Evolutionary conservation across 352 stramenopile genomes (phyloP), one percentile per base, ranked within the genome.

Genomic region (Globisporangium solare): DNA sequence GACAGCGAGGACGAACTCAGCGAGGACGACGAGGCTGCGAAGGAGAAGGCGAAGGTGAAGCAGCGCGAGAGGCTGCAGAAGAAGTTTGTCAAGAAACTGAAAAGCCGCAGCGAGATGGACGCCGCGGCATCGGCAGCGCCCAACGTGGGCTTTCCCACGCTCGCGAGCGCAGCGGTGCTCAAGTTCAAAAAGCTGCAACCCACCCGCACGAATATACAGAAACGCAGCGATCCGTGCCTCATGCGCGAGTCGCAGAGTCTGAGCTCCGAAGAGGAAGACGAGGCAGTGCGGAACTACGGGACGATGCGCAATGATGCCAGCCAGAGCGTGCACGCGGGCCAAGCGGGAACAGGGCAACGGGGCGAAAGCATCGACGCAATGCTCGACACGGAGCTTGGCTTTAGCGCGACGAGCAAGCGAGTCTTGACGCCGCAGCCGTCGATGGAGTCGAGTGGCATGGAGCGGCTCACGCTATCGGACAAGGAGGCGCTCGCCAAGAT

Each of bases 211-310:
- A 35, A 35, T 35, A 14, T 64, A 24, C 58, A 59, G 42, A 46
- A 53, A 31, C 58, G 42, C n/a, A 59, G 58, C 51, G 58, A 59
- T 24, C 58, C 58, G 43, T 64, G 52, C 15, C 35, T 59, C 43
- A 64, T 64, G 35, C 49, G 58, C 24, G 58, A 64, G 35, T 59
- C 51, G 35, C 58, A 64, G 58, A 64, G 58, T 47, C 45, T 64
- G 50, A 64, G 58, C 51, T 64, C 58, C 32, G 58, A 54, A 13
- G 58, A 64, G 2, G 58, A 64, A 32, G 58, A 59, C 17, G 56
- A 62, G 14, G 50, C 56, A 51, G 53, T 53, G 32, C 43, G 39
- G 14, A 64, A 55, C 43, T 64, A 64, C 43, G 43, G 58, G 10
- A 46, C 58, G 6, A 55, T 64, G 58, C 42, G 40, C 42, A 45